Conservation (phyloP, 768 basidiomycete genomes). For the Psilocybe tampanensis region DNA sequence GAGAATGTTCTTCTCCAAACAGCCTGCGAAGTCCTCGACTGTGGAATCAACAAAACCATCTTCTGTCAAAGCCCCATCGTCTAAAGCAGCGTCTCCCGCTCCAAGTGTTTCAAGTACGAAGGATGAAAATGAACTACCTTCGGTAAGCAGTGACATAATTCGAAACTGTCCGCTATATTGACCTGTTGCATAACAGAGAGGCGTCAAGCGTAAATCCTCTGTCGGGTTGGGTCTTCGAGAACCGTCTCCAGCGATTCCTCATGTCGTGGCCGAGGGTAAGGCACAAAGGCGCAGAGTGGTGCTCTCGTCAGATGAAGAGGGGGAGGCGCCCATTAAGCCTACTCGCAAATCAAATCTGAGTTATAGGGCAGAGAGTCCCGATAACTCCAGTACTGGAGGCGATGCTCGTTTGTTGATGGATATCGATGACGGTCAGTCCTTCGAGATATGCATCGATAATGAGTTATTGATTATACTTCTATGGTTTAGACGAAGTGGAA, state of each 20-base stretch:
- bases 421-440: constrained; percentile 18
- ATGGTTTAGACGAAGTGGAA: constrained; percentile 19
- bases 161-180: background rate
- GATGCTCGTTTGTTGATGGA: constrained; percentile 36
- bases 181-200: constrained; percentile 26
- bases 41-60: background rate
- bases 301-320: constrained; percentile 65
- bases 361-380: constrained; percentile 25
- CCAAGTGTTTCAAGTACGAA: constrained; percentile 10
- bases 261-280: constrained; percentile 22
- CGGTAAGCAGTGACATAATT: background rate
- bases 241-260: constrained; percentile 14
- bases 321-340: constrained; percentile 31
- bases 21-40: constrained; percentile 9
- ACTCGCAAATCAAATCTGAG: constrained; percentile 36
- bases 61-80: background rate
- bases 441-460: background rate
- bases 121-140: background rate
- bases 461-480: background rate
- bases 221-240: constrained; percentile 25
- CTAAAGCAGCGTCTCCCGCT: constrained; percentile 11
- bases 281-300: constrained; percentile 51
- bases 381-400: constrained; percentile 45
- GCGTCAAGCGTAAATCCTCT: constrained; percentile 48
- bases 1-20: constrained; percentile 22